Conservation (phyloP, 768 basidiomycete species). For the Tephrocybe sp. region DNA sequence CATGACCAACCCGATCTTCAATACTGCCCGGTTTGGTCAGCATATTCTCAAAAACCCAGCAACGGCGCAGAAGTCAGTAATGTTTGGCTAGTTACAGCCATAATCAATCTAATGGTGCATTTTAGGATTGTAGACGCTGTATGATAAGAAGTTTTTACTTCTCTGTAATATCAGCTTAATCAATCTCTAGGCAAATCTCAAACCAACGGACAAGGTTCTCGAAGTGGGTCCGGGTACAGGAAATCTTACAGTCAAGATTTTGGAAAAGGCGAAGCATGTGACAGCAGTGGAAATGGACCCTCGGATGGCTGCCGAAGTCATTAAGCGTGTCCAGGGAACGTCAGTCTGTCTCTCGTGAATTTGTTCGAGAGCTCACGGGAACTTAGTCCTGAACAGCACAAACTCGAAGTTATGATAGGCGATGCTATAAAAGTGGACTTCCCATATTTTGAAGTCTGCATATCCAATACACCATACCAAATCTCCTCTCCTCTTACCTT, state of each 20-base stretch:
- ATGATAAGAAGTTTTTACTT: constrained; percentile 17
- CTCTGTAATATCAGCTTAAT: background rate
- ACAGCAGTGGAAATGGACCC: constrained; percentile 98
- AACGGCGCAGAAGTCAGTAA: constrained; percentile 80
- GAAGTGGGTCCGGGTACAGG: constrained; percentile 98
- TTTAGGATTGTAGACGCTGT: constrained; percentile 44
- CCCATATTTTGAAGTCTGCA: constrained; percentile 98
- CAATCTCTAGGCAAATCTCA: constrained; percentile 71
- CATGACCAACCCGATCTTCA: constrained; percentile 85
- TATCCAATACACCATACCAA: constrained; percentile 98
- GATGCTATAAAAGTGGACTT: constrained; percentile 98
- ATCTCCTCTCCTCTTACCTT: constrained; percentile 98
- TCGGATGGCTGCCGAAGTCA: constrained; percentile 96
- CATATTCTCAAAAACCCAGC: constrained; percentile 95
- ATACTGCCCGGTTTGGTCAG: constrained; percentile 93
- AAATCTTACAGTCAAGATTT: constrained; percentile 89
- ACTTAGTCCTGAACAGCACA: constrained; percentile 86
- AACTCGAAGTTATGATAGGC: constrained; percentile 92
- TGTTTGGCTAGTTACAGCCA: background rate
- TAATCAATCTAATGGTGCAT: constrained; percentile 4
- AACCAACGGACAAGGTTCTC: constrained; percentile 92
- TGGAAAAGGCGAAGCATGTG: constrained; percentile 90
- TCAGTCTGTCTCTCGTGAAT: constrained; percentile 51
- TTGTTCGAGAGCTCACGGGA: background rate
- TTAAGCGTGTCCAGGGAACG: constrained; percentile 98